Conservation (phyloP, 2,329 filamentous ascomycete species). For the Colletotrichum plurivorum region DNA sequence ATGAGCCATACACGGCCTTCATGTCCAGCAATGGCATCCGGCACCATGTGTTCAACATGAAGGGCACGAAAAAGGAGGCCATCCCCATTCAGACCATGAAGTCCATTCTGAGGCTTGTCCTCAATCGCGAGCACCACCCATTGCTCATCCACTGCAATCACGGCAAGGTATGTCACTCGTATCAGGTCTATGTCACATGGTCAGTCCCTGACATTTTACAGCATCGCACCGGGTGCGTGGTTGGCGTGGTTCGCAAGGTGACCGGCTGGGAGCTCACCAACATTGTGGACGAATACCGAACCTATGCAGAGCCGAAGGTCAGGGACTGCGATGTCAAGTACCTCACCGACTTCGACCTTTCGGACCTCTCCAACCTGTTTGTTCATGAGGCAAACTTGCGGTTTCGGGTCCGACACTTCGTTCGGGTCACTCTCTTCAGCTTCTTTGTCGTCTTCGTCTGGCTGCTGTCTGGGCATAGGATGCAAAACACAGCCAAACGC, state of each 20-base stretch:
- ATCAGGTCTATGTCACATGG: background rate
- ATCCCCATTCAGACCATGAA: constrained; percentile 78
- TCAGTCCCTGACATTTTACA: constrained; percentile 47
- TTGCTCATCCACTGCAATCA: constrained; percentile 94
- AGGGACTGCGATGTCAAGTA: constrained; percentile 74
- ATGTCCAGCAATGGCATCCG: constrained; percentile 76
- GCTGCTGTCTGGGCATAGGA: constrained; percentile 54
- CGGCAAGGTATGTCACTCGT: constrained; percentile 71
- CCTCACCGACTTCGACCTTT: constrained; percentile 64
- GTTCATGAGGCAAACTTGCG: constrained; percentile 43
- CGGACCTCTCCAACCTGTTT: constrained; percentile 55
- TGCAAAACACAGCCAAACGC: constrained; percentile 42
- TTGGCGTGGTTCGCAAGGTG: constrained; percentile 82
- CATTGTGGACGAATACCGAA: constrained; percentile 81
- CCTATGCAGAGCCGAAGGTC: constrained; percentile 73
- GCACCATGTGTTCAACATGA: constrained; percentile 83
- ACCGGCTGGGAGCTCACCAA: constrained; percentile 75
- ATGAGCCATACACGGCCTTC: constrained; percentile 70
- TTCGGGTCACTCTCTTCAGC: constrained; percentile 59
- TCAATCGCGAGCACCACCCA: constrained; percentile 82
- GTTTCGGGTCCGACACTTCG: constrained; percentile 54
- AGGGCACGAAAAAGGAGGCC: constrained; percentile 87
- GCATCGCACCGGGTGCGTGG: constrained; percentile 92
- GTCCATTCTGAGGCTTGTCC: constrained; percentile 78
- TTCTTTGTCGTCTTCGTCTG: constrained; percentile 59